Conservation (phyloP, 257 asterid genomes). For the Primulina eburnea region DNA sequence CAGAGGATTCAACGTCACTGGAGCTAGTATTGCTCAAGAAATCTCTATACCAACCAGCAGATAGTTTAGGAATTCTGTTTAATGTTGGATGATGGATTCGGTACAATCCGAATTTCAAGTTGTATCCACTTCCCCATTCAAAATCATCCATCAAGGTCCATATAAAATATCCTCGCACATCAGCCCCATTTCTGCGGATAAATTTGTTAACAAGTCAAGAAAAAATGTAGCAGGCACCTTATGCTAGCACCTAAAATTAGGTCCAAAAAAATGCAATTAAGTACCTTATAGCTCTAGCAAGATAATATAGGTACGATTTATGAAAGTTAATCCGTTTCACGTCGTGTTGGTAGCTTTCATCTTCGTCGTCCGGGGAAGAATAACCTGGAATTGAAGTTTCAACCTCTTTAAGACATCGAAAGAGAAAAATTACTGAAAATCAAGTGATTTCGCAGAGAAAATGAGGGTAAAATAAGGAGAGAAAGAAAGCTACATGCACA, state of each 20-base stretch:
- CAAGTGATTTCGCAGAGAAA: no score
- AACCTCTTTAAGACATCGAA: slow-evolving; percentile 1
- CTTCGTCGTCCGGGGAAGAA: slow-evolving; percentile 36
- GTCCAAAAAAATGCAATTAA: background rate
- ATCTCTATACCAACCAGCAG: slow-evolving; percentile 59
- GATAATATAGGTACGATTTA: slow-evolving; percentile 53
- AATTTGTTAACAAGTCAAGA: background rate
- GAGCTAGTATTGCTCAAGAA: slow-evolving; percentile 41
- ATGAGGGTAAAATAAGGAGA: background rate
- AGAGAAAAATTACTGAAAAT: background rate
- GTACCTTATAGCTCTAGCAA: slow-evolving; percentile 67
- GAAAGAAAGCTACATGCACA: background rate
- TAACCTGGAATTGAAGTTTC: slow-evolving; percentile 51
- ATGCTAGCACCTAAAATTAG: slow-evolving; percentile 2
- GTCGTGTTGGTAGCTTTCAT: slow-evolving; percentile 36
- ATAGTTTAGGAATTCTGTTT: slow-evolving; percentile 53
- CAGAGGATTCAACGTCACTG: slow-evolving; percentile 1
- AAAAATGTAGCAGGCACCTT: background rate
- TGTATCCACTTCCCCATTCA: slow-evolving; percentile 61
- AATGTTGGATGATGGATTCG: slow-evolving; percentile 37
- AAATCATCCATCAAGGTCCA: slow-evolving; percentile 80
- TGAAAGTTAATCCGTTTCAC: slow-evolving; percentile 47
- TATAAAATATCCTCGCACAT: slow-evolving; percentile 66
- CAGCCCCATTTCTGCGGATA: slow-evolving; percentile 50
- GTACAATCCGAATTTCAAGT: slow-evolving; percentile 49